Evolutionary conservation across 2,329 filamentous ascomycete species (phyloP).

Genomic region (Neoarthrinium moseri): DNA sequence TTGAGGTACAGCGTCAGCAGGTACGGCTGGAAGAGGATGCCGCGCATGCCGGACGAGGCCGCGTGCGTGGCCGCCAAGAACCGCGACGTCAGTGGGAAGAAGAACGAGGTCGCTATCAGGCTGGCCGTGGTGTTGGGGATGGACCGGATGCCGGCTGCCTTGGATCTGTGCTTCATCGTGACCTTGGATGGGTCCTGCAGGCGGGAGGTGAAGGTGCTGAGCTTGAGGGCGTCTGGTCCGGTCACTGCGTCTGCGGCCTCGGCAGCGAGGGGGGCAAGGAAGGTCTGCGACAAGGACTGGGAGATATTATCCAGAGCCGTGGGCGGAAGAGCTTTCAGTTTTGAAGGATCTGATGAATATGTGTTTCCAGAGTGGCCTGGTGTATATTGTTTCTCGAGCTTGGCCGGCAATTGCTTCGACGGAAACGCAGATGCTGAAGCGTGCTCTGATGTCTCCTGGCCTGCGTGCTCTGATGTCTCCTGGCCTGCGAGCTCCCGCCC

Average conservation of each 20-base stretch:
- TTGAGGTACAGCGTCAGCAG: constrained; percentile 80
- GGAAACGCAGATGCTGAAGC: constrained; percentile 62
- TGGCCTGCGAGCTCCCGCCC: constrained; percentile 84
- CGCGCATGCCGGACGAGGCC: constrained; percentile 38
- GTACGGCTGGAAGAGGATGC: constrained; percentile 70
- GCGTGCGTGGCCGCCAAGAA: constrained; percentile 65
- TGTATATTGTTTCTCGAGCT: constrained; percentile 71
- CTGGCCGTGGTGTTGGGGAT: constrained; percentile 77
- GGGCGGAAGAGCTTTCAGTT: constrained; percentile 49
- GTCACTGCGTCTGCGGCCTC: constrained; percentile 76
- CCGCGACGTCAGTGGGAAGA: constrained; percentile 80
- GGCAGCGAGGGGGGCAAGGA: constrained; percentile 80
- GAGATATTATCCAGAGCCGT: constrained; percentile 69
- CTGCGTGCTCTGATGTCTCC: constrained; percentile 63
- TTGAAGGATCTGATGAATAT: constrained; percentile 26
- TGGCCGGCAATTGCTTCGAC: constrained; percentile 73
- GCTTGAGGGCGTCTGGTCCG: constrained; percentile 82
- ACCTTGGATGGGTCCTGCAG: constrained; percentile 54
- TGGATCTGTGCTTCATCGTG: constrained; percentile 27
- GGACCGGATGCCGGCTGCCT: constrained; percentile 43
- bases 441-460: constrained; percentile 61
- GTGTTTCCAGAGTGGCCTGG: constrained; percentile 24
- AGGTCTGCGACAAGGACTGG: constrained; percentile 63
- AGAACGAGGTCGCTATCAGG: constrained; percentile 74
- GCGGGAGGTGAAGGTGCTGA: constrained; percentile 82